Conservation (phyloP, 1,139 yeast species). For the Geotrichum histeridarum region DNA sequence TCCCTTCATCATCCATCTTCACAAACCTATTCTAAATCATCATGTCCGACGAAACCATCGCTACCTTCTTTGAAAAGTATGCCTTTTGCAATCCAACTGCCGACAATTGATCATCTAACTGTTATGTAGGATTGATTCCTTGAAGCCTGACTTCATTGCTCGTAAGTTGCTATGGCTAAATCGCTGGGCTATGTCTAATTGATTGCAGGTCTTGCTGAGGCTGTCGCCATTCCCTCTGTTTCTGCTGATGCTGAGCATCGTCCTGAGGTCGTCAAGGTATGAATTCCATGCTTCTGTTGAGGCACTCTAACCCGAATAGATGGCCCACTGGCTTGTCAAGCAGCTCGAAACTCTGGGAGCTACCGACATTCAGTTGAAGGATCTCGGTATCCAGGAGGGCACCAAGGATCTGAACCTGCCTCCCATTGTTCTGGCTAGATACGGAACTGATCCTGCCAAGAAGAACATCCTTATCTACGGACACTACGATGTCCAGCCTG, state of each 20-base stretch:
- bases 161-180: slow-evolving; percentile 20
- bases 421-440: slow-evolving; percentile 85
- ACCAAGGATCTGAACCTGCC: slow-evolving; percentile 69
- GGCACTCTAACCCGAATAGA: slow-evolving; percentile 31
- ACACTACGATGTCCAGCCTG: slow-evolving; percentile 98
- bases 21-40: neutral
- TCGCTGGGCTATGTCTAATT: neutral
- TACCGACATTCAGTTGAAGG: slow-evolving; percentile 71
- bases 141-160: slow-evolving; percentile 35
- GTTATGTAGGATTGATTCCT: slow-evolving; percentile 29
- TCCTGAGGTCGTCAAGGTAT: slow-evolving; percentile 59
- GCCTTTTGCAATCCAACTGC: slow-evolving; percentile 5
- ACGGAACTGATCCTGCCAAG: slow-evolving; percentile 71
- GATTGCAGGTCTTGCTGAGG: slow-evolving; percentile 54
- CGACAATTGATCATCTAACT: neutral
- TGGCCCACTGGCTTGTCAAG: slow-evolving; percentile 73
- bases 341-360: slow-evolving; percentile 73
- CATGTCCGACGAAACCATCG: slow-evolving; percentile 27
- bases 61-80: slow-evolving; percentile 25
- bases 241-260: slow-evolving; percentile 84
- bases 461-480: slow-evolving; percentile 91
- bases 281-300: neutral
- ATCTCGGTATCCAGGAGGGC: slow-evolving; percentile 85
- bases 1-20: neutral
- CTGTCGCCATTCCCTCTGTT: slow-evolving; percentile 93